Evolutionary conservation across 371 early-diverging fungal species (phyloP).

Genomic region (Conidiobolus incongruus): DNA sequence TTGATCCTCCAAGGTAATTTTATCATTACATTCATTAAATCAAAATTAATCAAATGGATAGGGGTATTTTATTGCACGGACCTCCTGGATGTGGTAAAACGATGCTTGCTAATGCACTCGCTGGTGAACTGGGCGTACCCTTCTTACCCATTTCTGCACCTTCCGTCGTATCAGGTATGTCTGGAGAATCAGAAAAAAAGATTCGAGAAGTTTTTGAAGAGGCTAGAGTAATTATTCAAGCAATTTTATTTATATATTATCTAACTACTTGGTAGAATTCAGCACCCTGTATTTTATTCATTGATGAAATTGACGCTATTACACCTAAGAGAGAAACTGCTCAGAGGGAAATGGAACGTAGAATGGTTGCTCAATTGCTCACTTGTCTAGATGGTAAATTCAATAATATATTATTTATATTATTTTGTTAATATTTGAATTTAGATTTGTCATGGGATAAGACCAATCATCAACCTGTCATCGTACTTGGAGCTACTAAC

Average conservation of each 20-base stretch:
- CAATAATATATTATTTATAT: neutral
- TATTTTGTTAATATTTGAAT: neutral
- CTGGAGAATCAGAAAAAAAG: conserved; percentile 98
- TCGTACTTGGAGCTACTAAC: conserved; percentile 98
- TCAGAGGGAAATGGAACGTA: conserved; percentile 94
- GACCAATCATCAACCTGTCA: conserved; percentile 68
- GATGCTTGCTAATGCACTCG: conserved; percentile 92
- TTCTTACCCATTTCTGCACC: conserved; percentile 95
- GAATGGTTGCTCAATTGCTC: conserved; percentile 96
- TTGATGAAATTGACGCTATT: conserved; percentile 99
- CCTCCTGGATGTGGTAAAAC: conserved; percentile 99
- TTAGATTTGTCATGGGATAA: conserved; percentile 65
- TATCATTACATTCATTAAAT: conserved; percentile 6
- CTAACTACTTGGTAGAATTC: conserved; percentile 20
- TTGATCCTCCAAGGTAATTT: conserved; percentile 79
- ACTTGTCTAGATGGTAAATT: conserved; percentile 95
- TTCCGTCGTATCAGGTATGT: conserved; percentile 96
- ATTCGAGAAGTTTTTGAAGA: conserved; percentile 96
- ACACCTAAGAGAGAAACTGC: conserved; percentile 94
- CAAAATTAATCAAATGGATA: conserved; percentile 18
- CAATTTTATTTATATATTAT: neutral
- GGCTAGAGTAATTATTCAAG: conserved; percentile 64
- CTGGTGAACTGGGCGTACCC: conserved; percentile 76
- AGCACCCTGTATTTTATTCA: conserved; percentile 95
- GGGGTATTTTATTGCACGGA: conserved; percentile 96